A percentile compares a stretch with the other conserved stretches of the same genome.
These are phyloP conservation scores for Phytophthora colocasiae DNA, from an alignment of 352 stramenopile genomes.

Conservation along the genomic window DNA sequence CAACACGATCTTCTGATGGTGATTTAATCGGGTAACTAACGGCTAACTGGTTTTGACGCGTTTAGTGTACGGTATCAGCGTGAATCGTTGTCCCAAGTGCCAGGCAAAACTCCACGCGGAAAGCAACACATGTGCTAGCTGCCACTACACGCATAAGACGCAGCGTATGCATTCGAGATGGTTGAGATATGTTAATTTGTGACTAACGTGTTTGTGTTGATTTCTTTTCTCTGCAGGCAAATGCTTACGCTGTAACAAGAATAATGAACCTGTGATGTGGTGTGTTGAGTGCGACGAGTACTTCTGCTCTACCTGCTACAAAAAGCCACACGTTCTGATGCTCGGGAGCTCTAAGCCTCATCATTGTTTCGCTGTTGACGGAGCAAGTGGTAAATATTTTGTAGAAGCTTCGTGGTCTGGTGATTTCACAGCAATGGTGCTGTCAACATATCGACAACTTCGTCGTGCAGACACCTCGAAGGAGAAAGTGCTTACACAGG, in stretches of 20 bases:
- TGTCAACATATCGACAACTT: constrained; percentile 38
- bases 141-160: constrained; percentile 44
- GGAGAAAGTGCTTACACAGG: constrained; percentile 10
- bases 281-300: constrained; percentile 72
- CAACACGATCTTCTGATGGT: neutral
- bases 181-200: neutral
- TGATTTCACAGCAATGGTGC: constrained; percentile 41
- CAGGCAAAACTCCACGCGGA: constrained; percentile 44
- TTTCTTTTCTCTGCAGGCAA: constrained; percentile 33
- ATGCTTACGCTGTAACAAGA: constrained; percentile 51
- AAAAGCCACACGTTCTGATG: constrained; percentile 64
- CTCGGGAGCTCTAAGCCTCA: constrained; percentile 44
- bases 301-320: constrained; percentile 63
- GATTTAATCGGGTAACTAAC: neutral
- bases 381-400: constrained; percentile 58
- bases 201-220: neutral
- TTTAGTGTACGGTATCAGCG: constrained; percentile 73
- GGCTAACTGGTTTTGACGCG: constrained; percentile 7
- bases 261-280: constrained; percentile 55
- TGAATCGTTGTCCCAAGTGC: constrained; percentile 54
- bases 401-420: constrained; percentile 50
- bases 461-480: constrained; percentile 24
- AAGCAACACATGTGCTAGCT: constrained; percentile 49
- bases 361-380: constrained; percentile 64
- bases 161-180: constrained; percentile 35